Percentiles rank a stretch among this genome's conserved stretches.
Evolutionary conservation across 2,329 filamentous ascomycete species (phyloP).

Genomic region (Nigrospora sphaerica): DNA sequence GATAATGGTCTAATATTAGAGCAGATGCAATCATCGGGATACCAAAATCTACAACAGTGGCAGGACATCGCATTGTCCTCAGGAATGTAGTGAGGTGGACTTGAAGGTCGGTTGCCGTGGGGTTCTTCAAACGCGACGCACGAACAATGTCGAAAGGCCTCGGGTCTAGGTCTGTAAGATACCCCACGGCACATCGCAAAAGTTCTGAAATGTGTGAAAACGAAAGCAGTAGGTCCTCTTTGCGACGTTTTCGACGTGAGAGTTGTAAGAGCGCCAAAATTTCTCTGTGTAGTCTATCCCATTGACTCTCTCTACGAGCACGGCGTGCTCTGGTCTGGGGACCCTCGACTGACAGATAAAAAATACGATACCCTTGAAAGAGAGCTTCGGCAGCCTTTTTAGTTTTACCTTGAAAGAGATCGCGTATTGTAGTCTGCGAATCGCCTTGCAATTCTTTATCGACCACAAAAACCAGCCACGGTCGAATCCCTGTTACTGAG

Average conservation of each 20-base stretch:
- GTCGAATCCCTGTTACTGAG: not conserved
- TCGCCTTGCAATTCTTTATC: not conserved
- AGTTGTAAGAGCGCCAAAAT: not conserved
- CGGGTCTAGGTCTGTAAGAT: not conserved
- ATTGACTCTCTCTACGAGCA: not conserved
- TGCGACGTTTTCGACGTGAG: not conserved
- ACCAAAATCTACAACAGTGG: not conserved
- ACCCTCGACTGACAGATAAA: not conserved
- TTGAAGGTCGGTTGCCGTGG: not conserved
- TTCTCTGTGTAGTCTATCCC: not conserved
- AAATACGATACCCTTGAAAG: not conserved
- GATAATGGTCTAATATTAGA: slow-evolving; percentile 2
- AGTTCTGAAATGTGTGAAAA: not conserved
- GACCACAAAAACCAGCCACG: not conserved
- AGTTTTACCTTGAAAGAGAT: not conserved
- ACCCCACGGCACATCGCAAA: not conserved
- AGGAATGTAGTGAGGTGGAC: slow-evolving; percentile 1
- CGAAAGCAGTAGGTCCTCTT: not conserved
- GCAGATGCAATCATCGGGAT: slow-evolving; percentile 2
- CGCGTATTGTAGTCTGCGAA: not conserved
- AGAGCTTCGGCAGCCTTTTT: not conserved
- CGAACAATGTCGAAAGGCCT: not conserved
- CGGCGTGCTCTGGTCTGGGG: not conserved
- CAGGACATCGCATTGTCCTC: not conserved
- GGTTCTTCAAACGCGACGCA: not conserved